Evolutionary conservation across 1,284 basidiomycete genomes (phyloP), one percentile per base, ranked within the genome.

Genomic region (Paramarasmius palmivorus): DNA sequence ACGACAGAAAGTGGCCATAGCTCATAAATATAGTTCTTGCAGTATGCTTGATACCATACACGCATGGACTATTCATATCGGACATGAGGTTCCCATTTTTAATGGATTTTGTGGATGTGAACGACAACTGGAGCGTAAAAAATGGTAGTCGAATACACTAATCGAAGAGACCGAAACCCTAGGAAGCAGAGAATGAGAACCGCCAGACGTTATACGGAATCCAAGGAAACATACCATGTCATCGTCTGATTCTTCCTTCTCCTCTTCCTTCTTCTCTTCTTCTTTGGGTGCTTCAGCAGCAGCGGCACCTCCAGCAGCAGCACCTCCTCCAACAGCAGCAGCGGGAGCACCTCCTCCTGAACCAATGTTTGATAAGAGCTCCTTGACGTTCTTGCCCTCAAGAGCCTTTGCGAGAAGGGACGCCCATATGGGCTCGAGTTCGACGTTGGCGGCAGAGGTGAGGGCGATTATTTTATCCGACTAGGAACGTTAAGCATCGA

Each of bases 371-470:
- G 91, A 92, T 57, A 98, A 83, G 61, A 99, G 81, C 52, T 96
- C 94, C 78, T 95, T 98, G 68, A 98, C 83, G 76, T 98, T 87
- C 84, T 97, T 98, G 67, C 95, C 95, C 78, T 97, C 95, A 52
- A 99, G 88, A 36, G 96, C 95, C 77, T 98, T 99, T 64, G 96
- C 90, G 68, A 99, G 89, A 65, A 99, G 90, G 46, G 88, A 77
- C 58, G 95, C 95, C 96, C 96, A 99, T 82, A 99, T 99, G 60
- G 94, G 84, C 79, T 99, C 97, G 59, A 98, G 71, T 50, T 98
- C 94, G 58, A 93, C 81, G 59, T 78, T 77, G 55, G 96, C 96
- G 53, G 93, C 95, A 54, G 71, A 72, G 65, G 91, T 93, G 68
- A 98, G 74, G 53, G 93, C 79, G 65, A 82, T 61, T 72, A 98